Conservation (phyloP, 768 basidiomycete species). For the Lentinus tigrinus region DNA sequence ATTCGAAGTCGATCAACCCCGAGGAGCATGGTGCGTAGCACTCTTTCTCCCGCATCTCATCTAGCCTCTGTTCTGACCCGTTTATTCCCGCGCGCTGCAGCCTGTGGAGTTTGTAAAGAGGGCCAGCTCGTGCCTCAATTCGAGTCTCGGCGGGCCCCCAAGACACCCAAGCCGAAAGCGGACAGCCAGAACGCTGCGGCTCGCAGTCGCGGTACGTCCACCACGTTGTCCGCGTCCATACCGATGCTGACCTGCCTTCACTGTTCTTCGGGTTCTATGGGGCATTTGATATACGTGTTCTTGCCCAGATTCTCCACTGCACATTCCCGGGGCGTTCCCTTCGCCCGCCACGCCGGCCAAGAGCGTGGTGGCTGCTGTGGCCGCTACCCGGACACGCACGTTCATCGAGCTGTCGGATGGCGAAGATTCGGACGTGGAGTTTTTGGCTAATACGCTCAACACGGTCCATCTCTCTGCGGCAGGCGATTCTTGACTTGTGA, state of each 20-base stretch:
- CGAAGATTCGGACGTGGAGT: conserved; percentile 15
- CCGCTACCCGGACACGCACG: no score
- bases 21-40: conserved; percentile 56
- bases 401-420: conserved; percentile 3
- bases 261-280: background rate
- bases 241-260: background rate
- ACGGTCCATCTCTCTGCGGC: conserved; percentile 1
- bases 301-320: conserved; percentile 16
- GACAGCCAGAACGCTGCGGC: conserved; percentile 19
- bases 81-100: conserved; percentile 32
- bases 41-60: background rate
- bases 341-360: background rate
- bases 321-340: conserved; percentile 15
- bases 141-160: conserved; percentile 32
- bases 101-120: conserved; percentile 63
- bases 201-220: conserved; percentile 13
- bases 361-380: background rate
- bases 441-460: conserved; percentile 12
- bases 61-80: background rate
- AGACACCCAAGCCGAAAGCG: conserved; percentile 31
- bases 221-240: background rate
- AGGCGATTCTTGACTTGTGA: no score
- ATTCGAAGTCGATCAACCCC: conserved; percentile 69
- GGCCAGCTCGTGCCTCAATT: conserved; percentile 63
- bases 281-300: background rate